Evolutionary conservation across 2,329 filamentous ascomycete genomes (phyloP), one percentile per base, ranked within the genome.

Genomic region (Sporothrix luriei): DNA sequence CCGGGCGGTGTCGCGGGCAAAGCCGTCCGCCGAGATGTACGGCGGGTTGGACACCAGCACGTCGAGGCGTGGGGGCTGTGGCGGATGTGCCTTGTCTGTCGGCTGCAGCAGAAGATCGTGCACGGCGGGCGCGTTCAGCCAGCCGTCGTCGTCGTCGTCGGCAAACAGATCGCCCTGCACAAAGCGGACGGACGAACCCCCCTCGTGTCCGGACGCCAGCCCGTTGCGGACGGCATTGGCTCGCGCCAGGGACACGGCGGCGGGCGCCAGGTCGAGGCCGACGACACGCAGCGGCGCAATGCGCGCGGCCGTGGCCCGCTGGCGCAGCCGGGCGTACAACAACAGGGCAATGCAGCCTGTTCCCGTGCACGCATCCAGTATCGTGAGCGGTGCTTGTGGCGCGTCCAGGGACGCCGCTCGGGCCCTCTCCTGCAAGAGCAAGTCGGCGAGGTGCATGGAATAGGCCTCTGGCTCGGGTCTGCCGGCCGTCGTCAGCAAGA

Each of bases 301-400:
- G 2, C 38, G n/a, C 21, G 38, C 57, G 46, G 57, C 78, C 24
- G 78, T 77, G 74, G 43, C 40, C 75, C 3, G n/a, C 21, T 46
- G 24, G 11, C 76, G 70, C 21, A 79, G 79, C 49, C 93, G 84
- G 11, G 89, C 83, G 48, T 88, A 82, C 72, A 91, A 87, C 7
- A 97, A 83, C 10, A 98, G 84, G 0, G 93, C 86, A 72, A 98
- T 97, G 79, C 94, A 97, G 4, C 95, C 95, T 5, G 91, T 92
- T 11, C 95, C 95, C 0, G 93, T 94, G 78, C 95, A 98, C 40
- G 97, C 83, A 78, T 99, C 95, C 10, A 97, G 78, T 52, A 98
- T 82, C 14, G 84, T 85, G 14, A 96, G 74, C 19, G 69, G 21
- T 2, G 38, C 13, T 5, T 66, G 26, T 43, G 46, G 52, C 3